Conservation (phyloP, 1,284 basidiomycete genomes). For the Microbotryomycetes sp. region DNA sequence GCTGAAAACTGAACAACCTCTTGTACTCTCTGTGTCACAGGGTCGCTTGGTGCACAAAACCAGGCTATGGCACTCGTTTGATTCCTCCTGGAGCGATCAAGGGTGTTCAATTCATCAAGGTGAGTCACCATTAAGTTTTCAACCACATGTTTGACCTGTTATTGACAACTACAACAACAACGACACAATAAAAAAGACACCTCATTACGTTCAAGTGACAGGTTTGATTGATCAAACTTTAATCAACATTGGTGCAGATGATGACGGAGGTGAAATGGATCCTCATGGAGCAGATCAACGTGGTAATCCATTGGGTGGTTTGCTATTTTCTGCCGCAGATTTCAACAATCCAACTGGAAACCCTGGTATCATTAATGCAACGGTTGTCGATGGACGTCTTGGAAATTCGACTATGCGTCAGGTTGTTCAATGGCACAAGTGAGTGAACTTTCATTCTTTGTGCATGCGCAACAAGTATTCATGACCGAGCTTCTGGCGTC, state of each 20-base stretch:
- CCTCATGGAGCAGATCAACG: conserved; percentile 40
- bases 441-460: too few species aligned
- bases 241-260: conserved; percentile 53
- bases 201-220: conserved; percentile 54
- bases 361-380: conserved; percentile 4
- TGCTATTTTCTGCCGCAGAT: conserved; percentile 30
- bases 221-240: conserved; percentile 58
- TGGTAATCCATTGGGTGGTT: conserved; percentile 38
- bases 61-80: conserved; percentile 23
- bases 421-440: conserved; percentile 56
- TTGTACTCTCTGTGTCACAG: neutral
- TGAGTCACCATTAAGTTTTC: neutral
- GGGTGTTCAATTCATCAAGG: conserved; percentile 56
- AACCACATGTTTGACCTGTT: too few species aligned
- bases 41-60: conserved; percentile 32
- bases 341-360: conserved; percentile 41
- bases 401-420: too few species aligned
- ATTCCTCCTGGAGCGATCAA: conserved; percentile 46
- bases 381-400: conserved; percentile 40
- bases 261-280: conserved; percentile 54
- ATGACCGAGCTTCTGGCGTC: too few species aligned
- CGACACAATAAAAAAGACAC: conserved; percentile 44
- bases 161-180: neutral
- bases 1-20: neutral
- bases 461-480: too few species aligned